Evolutionary conservation across 164 flowering plant genomes (phyloP).

Genomic region (Piper longum): DNA sequence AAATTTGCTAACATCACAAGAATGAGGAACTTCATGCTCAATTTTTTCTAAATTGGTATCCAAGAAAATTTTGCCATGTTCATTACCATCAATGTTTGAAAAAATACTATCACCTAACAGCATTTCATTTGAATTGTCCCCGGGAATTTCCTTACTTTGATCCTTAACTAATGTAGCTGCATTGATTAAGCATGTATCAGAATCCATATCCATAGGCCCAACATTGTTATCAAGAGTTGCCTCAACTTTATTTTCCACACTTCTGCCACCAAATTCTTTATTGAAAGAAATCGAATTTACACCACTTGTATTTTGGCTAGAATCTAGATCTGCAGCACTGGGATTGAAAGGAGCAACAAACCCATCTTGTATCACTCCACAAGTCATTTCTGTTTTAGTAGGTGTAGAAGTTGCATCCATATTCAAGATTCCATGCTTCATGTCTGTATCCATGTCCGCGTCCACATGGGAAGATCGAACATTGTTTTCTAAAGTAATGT

Average conservation of each 20-base stretch:
- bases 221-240: background rate
- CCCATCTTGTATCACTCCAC: background rate
- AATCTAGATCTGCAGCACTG: background rate
- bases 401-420: background rate
- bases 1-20: no score
- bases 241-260: background rate
- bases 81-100: background rate
- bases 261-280: background rate
- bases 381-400: background rate
- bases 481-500: background rate
- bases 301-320: background rate
- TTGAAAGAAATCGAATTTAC: background rate
- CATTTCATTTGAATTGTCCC: background rate
- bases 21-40: background rate
- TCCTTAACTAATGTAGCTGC: background rate
- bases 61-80: no score
- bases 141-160: background rate
- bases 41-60: no score
- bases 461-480: background rate
- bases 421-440: background rate
- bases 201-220: background rate
- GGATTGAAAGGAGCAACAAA: background rate
- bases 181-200: background rate
- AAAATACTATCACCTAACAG: background rate
- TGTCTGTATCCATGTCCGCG: background rate